phyloP scores from a whole-genome alignment of 1,284 basidiomycete species.

The Grifola frondosa region DNA sequence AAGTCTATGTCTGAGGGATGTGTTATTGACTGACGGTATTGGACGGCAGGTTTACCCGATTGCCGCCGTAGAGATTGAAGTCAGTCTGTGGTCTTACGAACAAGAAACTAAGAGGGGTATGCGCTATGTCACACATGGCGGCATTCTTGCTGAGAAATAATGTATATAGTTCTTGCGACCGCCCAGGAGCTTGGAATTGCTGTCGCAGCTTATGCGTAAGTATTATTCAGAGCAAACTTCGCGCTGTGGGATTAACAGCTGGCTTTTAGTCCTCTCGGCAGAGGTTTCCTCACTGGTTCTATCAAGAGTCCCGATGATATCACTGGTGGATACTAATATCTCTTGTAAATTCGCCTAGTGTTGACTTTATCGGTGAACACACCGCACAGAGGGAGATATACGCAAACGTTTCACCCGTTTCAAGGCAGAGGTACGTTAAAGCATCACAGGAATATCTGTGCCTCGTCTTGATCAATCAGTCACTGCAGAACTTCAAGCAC shows the following conservation, averaged over 20 bases:
- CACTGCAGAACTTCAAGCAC: constrained; percentile 43
- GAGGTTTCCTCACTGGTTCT: constrained; percentile 54
- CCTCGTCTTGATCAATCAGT: no score
- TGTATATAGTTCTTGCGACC: constrained; percentile 32
- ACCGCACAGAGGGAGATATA: constrained; percentile 32
- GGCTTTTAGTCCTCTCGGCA: constrained; percentile 44
- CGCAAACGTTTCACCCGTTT: constrained; percentile 37
- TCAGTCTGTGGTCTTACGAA: constrained; percentile 50
- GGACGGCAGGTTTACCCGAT: constrained; percentile 40
- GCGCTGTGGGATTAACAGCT: background rate
- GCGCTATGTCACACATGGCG: background rate
- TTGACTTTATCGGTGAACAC: no score
- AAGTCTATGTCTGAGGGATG: background rate
- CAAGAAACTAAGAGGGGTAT: constrained; percentile 42
- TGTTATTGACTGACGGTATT: background rate
- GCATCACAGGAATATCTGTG: background rate
- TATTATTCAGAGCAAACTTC: background rate
- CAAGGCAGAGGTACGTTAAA: constrained; percentile 28
- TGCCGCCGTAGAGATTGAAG: constrained; percentile 50
- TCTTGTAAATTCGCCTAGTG: background rate
- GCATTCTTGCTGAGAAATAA: constrained; percentile 7
- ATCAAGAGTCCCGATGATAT: constrained; percentile 49
- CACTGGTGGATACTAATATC: constrained; percentile 14
- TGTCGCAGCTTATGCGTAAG: constrained; percentile 51
- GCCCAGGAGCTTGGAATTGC: constrained; percentile 46